These are phyloP conservation scores for Microdochium trichocladiopsis DNA, from an alignment of 2,329 filamentous ascomycete genomes.

Conservation along the genomic window DNA sequence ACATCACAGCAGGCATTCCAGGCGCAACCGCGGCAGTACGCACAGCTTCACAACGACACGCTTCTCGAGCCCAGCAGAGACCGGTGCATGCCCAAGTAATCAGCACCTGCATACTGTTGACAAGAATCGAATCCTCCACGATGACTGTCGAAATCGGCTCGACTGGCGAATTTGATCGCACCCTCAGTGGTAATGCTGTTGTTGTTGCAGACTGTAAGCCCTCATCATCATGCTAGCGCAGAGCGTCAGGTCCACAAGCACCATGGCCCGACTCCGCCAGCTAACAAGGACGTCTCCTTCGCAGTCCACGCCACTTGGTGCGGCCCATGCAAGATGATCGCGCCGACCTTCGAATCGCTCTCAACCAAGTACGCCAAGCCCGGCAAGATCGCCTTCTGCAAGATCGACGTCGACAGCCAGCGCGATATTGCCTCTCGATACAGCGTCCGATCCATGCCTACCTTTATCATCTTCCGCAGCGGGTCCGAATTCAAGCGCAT, in stretches of 20 bases:
- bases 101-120: not conserved
- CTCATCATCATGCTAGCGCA: too few species aligned
- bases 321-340: conserved; percentile 86
- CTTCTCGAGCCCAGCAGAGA: too few species aligned
- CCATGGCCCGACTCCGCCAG: too few species aligned
- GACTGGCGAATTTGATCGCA: conserved; percentile 60
- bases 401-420: conserved; percentile 85
- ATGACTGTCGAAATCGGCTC: conserved; percentile 53
- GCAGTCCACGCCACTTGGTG: conserved; percentile 94
- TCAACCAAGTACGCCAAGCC: conserved; percentile 73
- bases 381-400: conserved; percentile 79
- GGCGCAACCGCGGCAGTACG: not conserved
- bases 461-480: conserved; percentile 84
- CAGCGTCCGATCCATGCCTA: conserved; percentile 82
- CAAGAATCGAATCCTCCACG: conserved; percentile 28
- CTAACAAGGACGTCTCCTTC: conserved; percentile 4
- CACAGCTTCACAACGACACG: not conserved
- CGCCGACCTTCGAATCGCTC: conserved; percentile 81
- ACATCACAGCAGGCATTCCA: too few species aligned
- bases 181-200: conserved; percentile 67
- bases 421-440: conserved; percentile 70
- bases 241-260: too few species aligned
- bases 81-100: not conserved
- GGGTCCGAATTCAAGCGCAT: conserved; percentile 68
- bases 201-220: conserved; percentile 89